Evolutionary conservation across 1,284 basidiomycete genomes (phyloP).

Genomic region (Vanrija humicola): DNA sequence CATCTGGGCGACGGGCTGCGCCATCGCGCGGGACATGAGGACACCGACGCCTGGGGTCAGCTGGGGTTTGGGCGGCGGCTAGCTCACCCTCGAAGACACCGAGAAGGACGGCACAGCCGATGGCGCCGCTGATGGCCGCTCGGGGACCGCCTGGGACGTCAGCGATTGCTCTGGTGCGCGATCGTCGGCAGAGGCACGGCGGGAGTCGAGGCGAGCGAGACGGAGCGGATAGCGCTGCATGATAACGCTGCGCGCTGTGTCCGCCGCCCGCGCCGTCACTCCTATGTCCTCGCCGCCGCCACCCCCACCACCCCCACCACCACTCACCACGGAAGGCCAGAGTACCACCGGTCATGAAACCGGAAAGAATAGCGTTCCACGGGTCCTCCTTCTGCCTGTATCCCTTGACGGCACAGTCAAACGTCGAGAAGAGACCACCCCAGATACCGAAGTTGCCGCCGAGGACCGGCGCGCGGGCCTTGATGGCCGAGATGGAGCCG

Average conservation of each 20-base stretch:
- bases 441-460: constrained; percentile 98
- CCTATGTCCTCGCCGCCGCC: too few species aligned
- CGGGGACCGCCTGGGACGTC: constrained; percentile 72
- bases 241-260: too few species aligned
- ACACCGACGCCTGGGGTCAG: constrained; percentile 35
- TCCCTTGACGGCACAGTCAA: constrained; percentile 96
- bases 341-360: constrained; percentile 97
- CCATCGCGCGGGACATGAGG: constrained; percentile 46
- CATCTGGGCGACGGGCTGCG: constrained; percentile 47
- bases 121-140: constrained; percentile 81
- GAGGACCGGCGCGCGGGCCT: constrained; percentile 95
- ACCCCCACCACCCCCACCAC: background rate
- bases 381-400: constrained; percentile 98
- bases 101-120: constrained; percentile 93
- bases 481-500: constrained; percentile 93
- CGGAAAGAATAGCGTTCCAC: constrained; percentile 98
- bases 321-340: constrained; percentile 89
- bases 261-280: too few species aligned
- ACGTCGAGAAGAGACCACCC: constrained; percentile 96
- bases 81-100: constrained; percentile 74
- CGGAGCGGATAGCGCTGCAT: too few species aligned
- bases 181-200: too few species aligned
- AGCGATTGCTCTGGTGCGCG: too few species aligned
- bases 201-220: too few species aligned
- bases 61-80: too few species aligned